Evolutionary conservation across 2,329 filamentous ascomycete genomes (phyloP), one percentile per base, ranked within the genome.

Genomic region (Trichothecium roseum): DNA sequence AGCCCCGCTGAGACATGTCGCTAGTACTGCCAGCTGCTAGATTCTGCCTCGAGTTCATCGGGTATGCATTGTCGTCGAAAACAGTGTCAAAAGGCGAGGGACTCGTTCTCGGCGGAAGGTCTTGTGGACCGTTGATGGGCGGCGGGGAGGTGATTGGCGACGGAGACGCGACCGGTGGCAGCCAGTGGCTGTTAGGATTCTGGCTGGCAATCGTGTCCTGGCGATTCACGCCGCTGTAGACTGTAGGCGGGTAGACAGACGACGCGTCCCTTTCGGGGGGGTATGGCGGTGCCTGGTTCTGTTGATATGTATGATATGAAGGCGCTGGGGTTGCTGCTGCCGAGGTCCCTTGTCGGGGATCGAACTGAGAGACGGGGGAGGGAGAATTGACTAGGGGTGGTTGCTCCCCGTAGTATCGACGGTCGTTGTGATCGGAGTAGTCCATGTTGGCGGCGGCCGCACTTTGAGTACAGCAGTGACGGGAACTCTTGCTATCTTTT

Each of bases 41-140:
- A 15, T 34, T 18, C 10, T 49, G 46, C 33, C 47, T 48, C n/a
- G 65, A 59, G 48, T 66, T 66, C 34, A 69, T 62, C 37, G 76
- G 74, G 50, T 83, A 81, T 38, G 69, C 67, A 57, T 78, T 65
- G 53, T 83, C 78, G 55, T 81, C 77, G 53, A 82, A 82, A 37
- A 78, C 73, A 32, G 70, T 72, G 37, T 76, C 72, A 51, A 81
- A 81, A 8, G 78, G 77, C 15, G 74, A 69, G 48, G 47, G 60
- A 32, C 52, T 55, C 18, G 54, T 55, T 38, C 55, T 51, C 24
- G 53, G 52, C 34, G 56, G 57, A 18, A 53, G 54, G 32, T 50
- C 48, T 46, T 55, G 52, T 3, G 54, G 46, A 39, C 48, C 38
- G 55, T 51, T 42, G 40, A 44, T 41, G 30, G 37, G 40, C 29